Conservation (phyloP, 352 stramenopile species). For the Peronospora destructor region DNA sequence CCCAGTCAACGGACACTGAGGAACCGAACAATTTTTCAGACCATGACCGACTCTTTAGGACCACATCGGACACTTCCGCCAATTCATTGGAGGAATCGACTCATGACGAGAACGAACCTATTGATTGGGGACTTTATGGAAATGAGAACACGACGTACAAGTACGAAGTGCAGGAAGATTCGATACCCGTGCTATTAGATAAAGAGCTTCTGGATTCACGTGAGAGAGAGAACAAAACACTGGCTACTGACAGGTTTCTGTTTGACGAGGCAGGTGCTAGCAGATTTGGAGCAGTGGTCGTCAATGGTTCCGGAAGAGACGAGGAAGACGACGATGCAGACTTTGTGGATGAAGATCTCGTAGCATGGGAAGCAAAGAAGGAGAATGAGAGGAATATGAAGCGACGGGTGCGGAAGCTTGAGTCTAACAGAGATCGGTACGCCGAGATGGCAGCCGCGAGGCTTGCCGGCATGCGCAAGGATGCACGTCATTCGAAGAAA, state of each 20-base stretch:
- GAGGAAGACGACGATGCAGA: slow-evolving; percentile 31
- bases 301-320: slow-evolving; percentile 20
- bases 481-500: slow-evolving; percentile 48
- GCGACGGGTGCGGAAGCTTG: slow-evolving; percentile 54
- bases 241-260: slow-evolving; percentile 51
- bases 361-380: slow-evolving; percentile 36
- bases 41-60: slow-evolving; percentile 36
- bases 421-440: slow-evolving; percentile 65
- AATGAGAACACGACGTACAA: slow-evolving; percentile 23
- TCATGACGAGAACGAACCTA: slow-evolving; percentile 33
- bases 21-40: slow-evolving; percentile 11
- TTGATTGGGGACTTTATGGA: slow-evolving; percentile 54
- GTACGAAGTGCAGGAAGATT: slow-evolving; percentile 43
- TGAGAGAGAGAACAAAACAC: slow-evolving; percentile 19
- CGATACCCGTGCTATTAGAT: slow-evolving; percentile 42
- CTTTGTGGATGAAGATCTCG: slow-evolving; percentile 48
- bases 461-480: slow-evolving; percentile 52
- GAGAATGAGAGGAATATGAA: slow-evolving; percentile 50
- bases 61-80: slow-evolving; percentile 27
- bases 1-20: slow-evolving; percentile 26
- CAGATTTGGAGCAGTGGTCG: slow-evolving; percentile 45
- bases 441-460: slow-evolving; percentile 63
- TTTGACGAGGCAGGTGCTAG: slow-evolving; percentile 48
- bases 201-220: slow-evolving; percentile 39
- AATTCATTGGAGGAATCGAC: slow-evolving; percentile 17